Base-by-base conservation (phyloP, 1,139 yeast genomes). In the Yamadazyma oceani region DNA sequence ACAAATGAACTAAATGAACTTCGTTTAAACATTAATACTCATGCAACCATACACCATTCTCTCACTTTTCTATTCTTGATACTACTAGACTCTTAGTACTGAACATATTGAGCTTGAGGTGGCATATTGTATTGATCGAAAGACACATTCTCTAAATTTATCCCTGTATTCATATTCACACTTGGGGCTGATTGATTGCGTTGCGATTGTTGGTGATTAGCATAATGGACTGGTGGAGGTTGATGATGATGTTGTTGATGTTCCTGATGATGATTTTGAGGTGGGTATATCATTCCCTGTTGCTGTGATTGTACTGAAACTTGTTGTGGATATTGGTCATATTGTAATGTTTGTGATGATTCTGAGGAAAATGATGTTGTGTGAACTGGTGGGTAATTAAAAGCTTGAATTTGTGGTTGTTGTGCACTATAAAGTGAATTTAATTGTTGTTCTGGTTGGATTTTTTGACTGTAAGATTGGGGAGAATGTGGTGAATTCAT, bases 31-130 rank as follows among this genome's bases (percentile, higher is more conserved):
- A 5, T 5, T 19, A 19, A 19, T 19, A 19, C 21, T 19, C 21
- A 19, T 6, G 8, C 21, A 19, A 19, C 21, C 21, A 19, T 8
- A 19, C 29, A 29, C 9, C 26, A 19, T 34, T 29, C 25, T 21
- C 31, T 28, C 38, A 35, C 16, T 14, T 2, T 21, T 21, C 10
- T 8, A 7, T 10, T 11, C 5, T 24, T 13, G 19, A 32, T 29
- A 31, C 17, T 32, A 14, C 31, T 34, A 32, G 16, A 19, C 8
- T 44, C 43, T 27, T 45, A 44, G 45, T 39, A 42, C 37, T 45
- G 50, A 30, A 48, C 49, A 37, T 42, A 47, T n/a, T 36, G 41
- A 16, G 36, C 36, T 27, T 46, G 54, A 15, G 42, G 46, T 31
- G 48, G 48, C 28, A 40, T 38, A 34, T 41, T 35, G 25, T 34